phyloP scores from a whole-genome alignment of 2,329 filamentous ascomycete species.

The Fusarium newnesense region DNA sequence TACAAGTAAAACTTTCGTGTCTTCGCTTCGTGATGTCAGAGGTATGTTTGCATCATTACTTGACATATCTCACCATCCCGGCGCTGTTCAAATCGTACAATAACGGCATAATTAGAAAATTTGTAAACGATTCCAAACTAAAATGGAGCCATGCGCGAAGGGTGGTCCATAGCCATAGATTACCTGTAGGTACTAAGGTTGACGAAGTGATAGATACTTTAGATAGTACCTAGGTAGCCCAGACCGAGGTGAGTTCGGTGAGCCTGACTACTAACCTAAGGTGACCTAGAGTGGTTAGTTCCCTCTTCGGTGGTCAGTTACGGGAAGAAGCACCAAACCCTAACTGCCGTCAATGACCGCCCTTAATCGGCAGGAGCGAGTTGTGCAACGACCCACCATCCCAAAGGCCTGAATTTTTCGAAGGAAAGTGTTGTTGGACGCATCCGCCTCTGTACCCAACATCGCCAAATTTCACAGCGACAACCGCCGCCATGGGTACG shows the following conservation, averaged over 20 bases:
- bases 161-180: neutral
- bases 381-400: slow-evolving; percentile 18
- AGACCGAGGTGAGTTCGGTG: slow-evolving; percentile 17
- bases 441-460: slow-evolving; percentile 46
- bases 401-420: slow-evolving; percentile 46
- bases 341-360: slow-evolving; percentile 13
- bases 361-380: neutral
- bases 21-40: neutral
- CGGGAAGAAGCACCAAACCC: slow-evolving; percentile 1
- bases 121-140: neutral
- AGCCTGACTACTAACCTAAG: neutral
- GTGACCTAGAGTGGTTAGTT: slow-evolving; percentile 2
- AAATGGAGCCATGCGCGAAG: neutral
- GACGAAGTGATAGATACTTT: neutral
- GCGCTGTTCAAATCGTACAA: neutral
- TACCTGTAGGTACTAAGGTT: neutral
- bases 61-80: neutral
- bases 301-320: neutral
- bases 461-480: slow-evolving; percentile 55
- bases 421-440: slow-evolving; percentile 38
- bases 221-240: too few relatives aligned
- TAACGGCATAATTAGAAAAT: neutral
- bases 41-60: neutral
- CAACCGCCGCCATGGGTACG: slow-evolving; percentile 71
- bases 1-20: neutral